Conservation (phyloP, 2,329 filamentous ascomycete genomes). For the Coniosporium tulheliwenetii region DNA sequence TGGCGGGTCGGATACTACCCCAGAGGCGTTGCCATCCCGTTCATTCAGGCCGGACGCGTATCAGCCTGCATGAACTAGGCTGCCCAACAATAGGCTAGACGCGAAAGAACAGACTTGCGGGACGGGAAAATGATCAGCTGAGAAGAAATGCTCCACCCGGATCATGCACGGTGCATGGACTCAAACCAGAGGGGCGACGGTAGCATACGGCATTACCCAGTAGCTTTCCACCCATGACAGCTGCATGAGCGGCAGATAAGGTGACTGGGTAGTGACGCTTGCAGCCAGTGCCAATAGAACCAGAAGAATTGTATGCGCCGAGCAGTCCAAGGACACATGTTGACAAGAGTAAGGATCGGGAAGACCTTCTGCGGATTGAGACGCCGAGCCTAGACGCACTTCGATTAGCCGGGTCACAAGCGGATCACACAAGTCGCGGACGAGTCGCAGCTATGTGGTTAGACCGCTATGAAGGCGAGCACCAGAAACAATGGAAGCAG, state of each 20-base stretch:
- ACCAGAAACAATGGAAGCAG: too few relatives aligned
- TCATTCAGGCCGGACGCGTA: conserved; percentile 18
- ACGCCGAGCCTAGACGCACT: too few relatives aligned
- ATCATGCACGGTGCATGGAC: conserved; percentile 10
- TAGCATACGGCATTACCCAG: conserved; percentile 1
- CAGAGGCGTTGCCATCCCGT: conserved; percentile 25
- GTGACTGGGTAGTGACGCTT: conserved; percentile 28
- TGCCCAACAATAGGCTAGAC: too few relatives aligned
- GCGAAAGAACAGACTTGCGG: conserved; percentile 20
- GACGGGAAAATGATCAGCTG: conserved; percentile 18
- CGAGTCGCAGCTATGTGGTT: too few relatives aligned
- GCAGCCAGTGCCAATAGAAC: conserved; percentile 5
- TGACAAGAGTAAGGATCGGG: too few relatives aligned
- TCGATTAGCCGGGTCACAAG: too few relatives aligned
- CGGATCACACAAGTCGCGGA: too few relatives aligned
- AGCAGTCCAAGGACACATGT: too few relatives aligned
- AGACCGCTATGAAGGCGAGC: too few relatives aligned
- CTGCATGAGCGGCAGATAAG: conserved; percentile 29
- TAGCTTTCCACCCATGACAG: conserved; percentile 14
- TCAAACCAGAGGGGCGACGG: conserved; percentile 1
- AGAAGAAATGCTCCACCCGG: conserved; percentile 19
- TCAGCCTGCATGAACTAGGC: conserved; percentile 20
- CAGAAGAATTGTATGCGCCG: too few relatives aligned
- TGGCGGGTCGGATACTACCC: conserved; percentile 26
- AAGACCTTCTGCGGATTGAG: too few relatives aligned